Percentiles rank a stretch among this genome's conserved stretches.
Conservation (phyloP, 2,329 filamentous ascomycete genomes). For the Trichoderma hamatum region DNA sequence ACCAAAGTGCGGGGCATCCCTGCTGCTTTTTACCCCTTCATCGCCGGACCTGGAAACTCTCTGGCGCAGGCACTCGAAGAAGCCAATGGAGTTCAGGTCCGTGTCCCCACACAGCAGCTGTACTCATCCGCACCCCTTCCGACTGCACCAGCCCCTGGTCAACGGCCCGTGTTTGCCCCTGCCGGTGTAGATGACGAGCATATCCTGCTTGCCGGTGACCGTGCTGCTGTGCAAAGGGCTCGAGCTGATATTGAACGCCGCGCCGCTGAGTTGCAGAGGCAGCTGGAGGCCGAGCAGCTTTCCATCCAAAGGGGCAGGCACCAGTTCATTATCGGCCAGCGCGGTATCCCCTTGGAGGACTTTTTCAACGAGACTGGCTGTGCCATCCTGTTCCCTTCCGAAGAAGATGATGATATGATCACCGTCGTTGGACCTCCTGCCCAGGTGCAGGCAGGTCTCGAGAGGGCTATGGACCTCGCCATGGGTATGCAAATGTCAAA, state of each 20-base stretch:
- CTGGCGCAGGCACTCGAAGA: slow-evolving; percentile 72
- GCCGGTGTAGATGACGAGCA: slow-evolving; percentile 69
- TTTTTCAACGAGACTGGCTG: slow-evolving; percentile 93
- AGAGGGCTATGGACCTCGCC: slow-evolving; percentile 86
- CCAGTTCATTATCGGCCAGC: slow-evolving; percentile 90
- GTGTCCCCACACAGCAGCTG: slow-evolving; percentile 79
- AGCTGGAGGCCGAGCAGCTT: slow-evolving; percentile 76
- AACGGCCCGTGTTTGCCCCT: slow-evolving; percentile 70
- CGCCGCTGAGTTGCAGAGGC: slow-evolving; percentile 73
- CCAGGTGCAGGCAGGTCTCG: slow-evolving; percentile 72
- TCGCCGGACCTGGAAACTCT: slow-evolving; percentile 77
- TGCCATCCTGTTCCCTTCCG: slow-evolving; percentile 76
- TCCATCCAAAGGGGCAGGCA: slow-evolving; percentile 85
- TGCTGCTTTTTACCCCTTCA: slow-evolving; percentile 92
- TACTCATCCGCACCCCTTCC: slow-evolving; percentile 73
- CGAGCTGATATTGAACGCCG: slow-evolving; percentile 79
- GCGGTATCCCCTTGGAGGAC: slow-evolving; percentile 76
- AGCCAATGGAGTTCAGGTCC: slow-evolving; percentile 75
- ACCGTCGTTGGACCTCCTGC: slow-evolving; percentile 81
- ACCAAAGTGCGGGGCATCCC: slow-evolving; percentile 82
- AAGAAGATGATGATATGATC: slow-evolving; percentile 79
- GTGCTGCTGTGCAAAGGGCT: slow-evolving; percentile 76
- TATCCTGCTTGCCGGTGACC: slow-evolving; percentile 86
- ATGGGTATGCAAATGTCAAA: slow-evolving; percentile 83
- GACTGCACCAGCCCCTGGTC: slow-evolving; percentile 61